Evolutionary conservation across 73 alveolate species (phyloP), one percentile per base, ranked within the genome.

Genomic region (Symbiodinium pilosum): DNA sequence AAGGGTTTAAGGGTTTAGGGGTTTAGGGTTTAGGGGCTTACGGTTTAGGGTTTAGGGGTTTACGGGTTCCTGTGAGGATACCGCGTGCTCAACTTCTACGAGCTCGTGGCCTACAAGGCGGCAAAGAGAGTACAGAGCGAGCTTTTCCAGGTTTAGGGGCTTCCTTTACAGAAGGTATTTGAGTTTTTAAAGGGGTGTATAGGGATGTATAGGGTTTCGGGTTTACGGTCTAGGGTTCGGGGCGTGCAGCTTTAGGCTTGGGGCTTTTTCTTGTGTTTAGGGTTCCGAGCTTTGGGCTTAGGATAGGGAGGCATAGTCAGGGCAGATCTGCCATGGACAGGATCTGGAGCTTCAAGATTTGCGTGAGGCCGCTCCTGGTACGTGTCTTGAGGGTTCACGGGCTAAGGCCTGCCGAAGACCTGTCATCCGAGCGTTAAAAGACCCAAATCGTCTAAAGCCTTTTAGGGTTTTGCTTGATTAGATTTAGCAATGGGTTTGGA

Each of bases 21-120:
- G 34, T 24, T 24, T 56, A 56, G 75, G 32, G 75, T 11, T 5
- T 56, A 56, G 75, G 32, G 75, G 77, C 11, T 11, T 21, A n/a
- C n/a, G 59, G 59, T 47, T 47, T n/a, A n/a, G n/a, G n/a, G n/a
- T 47, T 47, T 47, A 47, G 64, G 64, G 64, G 8, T 47, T 64
- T 64, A 14, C 7, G 81, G 39, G 81, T 20, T 26, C 32, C 24
- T 64, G 5, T 7, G 39, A 89, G 95, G 95, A 39, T 59, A 89
- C 73, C 95, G 95, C 44, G 95, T 89, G 44, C 43, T 89, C 73
- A 89, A 89, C 95, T 89, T 89, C 95, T 51, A 43, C 36, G 95
- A 89, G 95, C 51, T 89, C 40, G 95, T 89, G 69, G 95, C 95
- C 54, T 89, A 64, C 95, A 89, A 89, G 95, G 95, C 87, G 6